Evolutionary conservation across 179 eudicot genomes (phyloP).

Genomic region (Beta macrorhiza): DNA sequence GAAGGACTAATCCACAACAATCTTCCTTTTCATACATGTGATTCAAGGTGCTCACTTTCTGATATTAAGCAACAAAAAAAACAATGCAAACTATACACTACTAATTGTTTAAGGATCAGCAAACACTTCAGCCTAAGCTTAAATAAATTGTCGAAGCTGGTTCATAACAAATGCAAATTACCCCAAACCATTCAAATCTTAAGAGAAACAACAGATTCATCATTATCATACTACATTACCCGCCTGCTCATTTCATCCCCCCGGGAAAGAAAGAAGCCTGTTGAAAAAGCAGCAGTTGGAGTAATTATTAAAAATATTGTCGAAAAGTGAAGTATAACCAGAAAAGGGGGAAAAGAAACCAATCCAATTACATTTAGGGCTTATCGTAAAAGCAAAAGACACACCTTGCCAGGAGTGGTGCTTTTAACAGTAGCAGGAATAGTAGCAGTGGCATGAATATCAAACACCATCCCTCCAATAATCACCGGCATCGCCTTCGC

Average conservation of each 20-base stretch:
- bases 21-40: not conserved
- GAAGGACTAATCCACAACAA: not conserved
- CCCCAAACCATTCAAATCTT: not conserved
- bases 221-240: not conserved
- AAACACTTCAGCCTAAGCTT: not conserved
- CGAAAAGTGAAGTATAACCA: not conserved
- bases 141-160: not conserved
- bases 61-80: not conserved
- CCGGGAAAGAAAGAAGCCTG: not conserved
- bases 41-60: not conserved
- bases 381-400: not conserved
- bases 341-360: not conserved
- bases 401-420: slow-evolving; percentile 74
- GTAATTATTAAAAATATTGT: not conserved
- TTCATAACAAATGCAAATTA: not conserved
- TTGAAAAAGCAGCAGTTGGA: not conserved
- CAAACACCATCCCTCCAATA: slow-evolving; percentile 96
- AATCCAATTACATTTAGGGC: not conserved
- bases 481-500: slow-evolving; percentile 43
- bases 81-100: not conserved
- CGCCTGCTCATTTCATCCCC: not conserved
- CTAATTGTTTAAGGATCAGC: not conserved
- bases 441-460: slow-evolving; percentile 76
- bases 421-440: slow-evolving; percentile 45
- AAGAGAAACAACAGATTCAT: not conserved